A percentile compares a stretch with the other conserved stretches of the same genome.
Evolutionary conservation across 1,284 basidiomycete genomes (phyloP).

Genomic region (Boletellus sp.): DNA sequence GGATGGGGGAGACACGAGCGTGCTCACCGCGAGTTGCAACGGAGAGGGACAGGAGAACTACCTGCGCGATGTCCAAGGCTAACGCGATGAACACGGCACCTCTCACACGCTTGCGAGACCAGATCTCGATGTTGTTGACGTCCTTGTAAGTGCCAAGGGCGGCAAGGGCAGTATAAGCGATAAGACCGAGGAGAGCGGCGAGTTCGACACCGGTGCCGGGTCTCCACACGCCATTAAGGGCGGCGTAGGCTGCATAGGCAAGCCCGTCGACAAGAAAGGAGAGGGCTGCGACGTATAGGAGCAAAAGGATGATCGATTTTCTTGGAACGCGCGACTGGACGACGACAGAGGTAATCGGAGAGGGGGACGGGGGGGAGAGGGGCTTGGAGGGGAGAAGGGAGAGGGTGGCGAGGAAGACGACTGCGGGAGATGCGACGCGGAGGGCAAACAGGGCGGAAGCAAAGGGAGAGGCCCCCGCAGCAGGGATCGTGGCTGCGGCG

Average conservation of each 20-base stretch:
- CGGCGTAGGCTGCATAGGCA: constrained; percentile 59
- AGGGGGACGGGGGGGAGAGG: constrained; percentile 46
- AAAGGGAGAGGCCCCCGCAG: constrained; percentile 27
- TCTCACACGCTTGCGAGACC: constrained; percentile 61
- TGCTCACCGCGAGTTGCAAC: constrained; percentile 46
- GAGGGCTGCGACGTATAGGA: constrained; percentile 71
- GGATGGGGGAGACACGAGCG: background rate
- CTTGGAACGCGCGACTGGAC: constrained; percentile 68
- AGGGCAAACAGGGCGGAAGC: constrained; percentile 50
- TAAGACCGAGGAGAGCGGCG: constrained; percentile 61
- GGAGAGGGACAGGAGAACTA: constrained; percentile 49
- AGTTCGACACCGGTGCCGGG: constrained; percentile 64
- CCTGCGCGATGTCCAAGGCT: constrained; percentile 56
- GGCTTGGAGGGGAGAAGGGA: constrained; percentile 55
- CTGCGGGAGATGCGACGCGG: constrained; percentile 59
- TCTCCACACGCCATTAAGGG: constrained; percentile 64
- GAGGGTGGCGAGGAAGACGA: constrained; percentile 57
- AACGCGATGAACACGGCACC: constrained; percentile 49
- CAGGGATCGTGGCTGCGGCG: constrained; percentile 24
- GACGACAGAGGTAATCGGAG: constrained; percentile 72
- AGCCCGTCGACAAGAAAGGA: constrained; percentile 85
- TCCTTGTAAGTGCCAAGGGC: constrained; percentile 76
- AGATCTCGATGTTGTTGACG: constrained; percentile 64
- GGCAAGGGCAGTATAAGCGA: constrained; percentile 65
- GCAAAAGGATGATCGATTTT: constrained; percentile 62